Evolutionary conservation across 2,329 filamentous ascomycete genomes (phyloP).

Genomic region (Ilyonectria destructans): DNA sequence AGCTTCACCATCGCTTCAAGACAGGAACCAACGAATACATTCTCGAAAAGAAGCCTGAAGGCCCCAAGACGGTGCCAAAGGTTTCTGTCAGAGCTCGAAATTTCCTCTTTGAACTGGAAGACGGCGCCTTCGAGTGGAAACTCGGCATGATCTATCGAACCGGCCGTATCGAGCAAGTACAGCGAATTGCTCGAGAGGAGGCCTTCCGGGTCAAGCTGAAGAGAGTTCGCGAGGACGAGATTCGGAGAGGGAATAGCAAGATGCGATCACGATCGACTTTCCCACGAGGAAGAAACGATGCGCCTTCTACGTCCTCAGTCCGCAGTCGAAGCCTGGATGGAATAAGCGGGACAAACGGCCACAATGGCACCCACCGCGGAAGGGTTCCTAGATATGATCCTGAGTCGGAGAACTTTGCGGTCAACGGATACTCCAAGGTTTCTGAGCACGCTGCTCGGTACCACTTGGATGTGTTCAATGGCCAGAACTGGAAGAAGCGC

Average conservation of each 20-base stretch:
- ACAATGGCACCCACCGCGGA: conserved; percentile 54
- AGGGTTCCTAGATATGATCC: conserved; percentile 82
- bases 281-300: conserved; percentile 54
- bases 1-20: conserved; percentile 93
- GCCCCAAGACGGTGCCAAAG: conserved; percentile 88
- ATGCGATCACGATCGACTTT: conserved; percentile 71
- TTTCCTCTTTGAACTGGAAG: conserved; percentile 92
- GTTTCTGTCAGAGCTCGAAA: conserved; percentile 87
- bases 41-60: conserved; percentile 87
- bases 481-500: conserved; percentile 91
- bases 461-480: conserved; percentile 84
- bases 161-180: conserved; percentile 90
- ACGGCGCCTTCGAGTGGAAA: conserved; percentile 98
- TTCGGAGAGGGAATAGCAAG: conserved; percentile 68
- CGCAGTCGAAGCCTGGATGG: conserved; percentile 73
- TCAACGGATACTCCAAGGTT: conserved; percentile 82
- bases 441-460: conserved; percentile 83
- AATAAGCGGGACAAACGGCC: conserved; percentile 52
- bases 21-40: conserved; percentile 92
- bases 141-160: conserved; percentile 93
- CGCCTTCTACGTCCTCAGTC: conserved; percentile 54
- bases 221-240: conserved; percentile 82
- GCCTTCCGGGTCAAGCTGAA: conserved; percentile 91
- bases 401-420: conserved; percentile 75
- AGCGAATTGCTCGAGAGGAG: conserved; percentile 90